These are phyloP conservation scores for Malus hybrid DNA, from an alignment of 331 rosid species.

Conservation along the genomic window DNA sequence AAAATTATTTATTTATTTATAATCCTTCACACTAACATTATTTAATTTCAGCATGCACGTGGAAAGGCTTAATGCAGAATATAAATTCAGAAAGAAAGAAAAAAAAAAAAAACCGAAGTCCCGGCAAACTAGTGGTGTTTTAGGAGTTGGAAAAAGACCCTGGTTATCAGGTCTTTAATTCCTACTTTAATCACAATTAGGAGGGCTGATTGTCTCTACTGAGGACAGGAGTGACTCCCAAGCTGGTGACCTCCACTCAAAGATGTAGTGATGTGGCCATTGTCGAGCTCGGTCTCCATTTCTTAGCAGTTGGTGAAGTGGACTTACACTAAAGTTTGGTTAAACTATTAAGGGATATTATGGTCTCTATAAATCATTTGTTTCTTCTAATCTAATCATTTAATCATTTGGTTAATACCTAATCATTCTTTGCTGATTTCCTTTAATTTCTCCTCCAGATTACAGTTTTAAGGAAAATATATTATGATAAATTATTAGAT, in stretches of 20 bases:
- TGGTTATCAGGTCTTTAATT: not conserved
- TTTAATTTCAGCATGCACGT: constrained; percentile 11
- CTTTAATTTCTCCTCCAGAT: not conserved
- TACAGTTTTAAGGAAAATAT: not conserved
- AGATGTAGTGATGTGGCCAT: not conserved
- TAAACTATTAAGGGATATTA: not conserved
- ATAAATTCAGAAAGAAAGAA: not conserved
- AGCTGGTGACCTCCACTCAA: constrained; percentile 18
- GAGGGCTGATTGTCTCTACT: constrained; percentile 19
- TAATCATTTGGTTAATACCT: not conserved
- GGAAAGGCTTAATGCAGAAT: constrained; percentile 17
- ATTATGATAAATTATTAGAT: not conserved
- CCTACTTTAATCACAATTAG: constrained; percentile 3
- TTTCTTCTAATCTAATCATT: not conserved
- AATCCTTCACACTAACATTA: not conserved
- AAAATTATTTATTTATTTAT: not conserved
- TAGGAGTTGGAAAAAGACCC: constrained; percentile 10
- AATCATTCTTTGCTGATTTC: not conserved
- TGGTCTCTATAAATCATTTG: constrained; percentile 5
- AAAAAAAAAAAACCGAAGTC: not conserved
- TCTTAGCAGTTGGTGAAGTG: constrained; percentile 9
- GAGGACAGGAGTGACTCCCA: constrained; percentile 25
- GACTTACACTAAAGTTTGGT: not conserved
- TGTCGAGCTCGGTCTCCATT: constrained; percentile 19
- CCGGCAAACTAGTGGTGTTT: constrained; percentile 21